These are phyloP conservation scores for Saturnispora serradocipensis DNA, from an alignment of 805 yeast genomes.

Conservation along the genomic window DNA sequence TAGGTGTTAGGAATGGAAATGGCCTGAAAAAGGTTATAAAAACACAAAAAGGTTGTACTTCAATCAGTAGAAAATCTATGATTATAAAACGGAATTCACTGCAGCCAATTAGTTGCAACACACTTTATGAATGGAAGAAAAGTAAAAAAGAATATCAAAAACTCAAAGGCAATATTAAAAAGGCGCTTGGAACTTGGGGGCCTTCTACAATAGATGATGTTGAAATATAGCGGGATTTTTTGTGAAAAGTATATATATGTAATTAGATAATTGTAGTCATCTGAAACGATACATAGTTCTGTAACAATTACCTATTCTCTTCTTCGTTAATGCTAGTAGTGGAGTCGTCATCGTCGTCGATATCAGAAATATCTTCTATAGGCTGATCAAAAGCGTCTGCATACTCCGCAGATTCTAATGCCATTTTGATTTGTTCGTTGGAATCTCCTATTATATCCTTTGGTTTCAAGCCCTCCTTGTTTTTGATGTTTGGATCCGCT, in stretches of 20 bases:
- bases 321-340: not conserved
- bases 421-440: slow-evolving; percentile 46
- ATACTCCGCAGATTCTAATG: slow-evolving; percentile 76
- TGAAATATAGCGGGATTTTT: not conserved
- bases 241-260: not conserved
- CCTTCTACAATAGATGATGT: slow-evolving; percentile 11
- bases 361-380: slow-evolving; percentile 31
- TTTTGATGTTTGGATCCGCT: slow-evolving; percentile 60
- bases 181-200: slow-evolving; percentile 12
- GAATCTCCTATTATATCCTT: slow-evolving; percentile 51
- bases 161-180: slow-evolving; percentile 6
- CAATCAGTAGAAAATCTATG: slow-evolving; percentile 11
- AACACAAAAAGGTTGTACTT: slow-evolving; percentile 26
- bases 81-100: slow-evolving; percentile 3
- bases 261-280: not conserved
- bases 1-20: slow-evolving; percentile 56
- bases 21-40: slow-evolving; percentile 35
- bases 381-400: slow-evolving; percentile 40
- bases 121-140: slow-evolving; percentile 15
- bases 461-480: slow-evolving; percentile 63
- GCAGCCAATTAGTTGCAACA: not conserved
- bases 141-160: not conserved
- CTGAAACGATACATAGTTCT: not conserved
- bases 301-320: not conserved
- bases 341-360: slow-evolving; percentile 25